Evolutionary conservation across 305 asterid genomes (phyloP).

Genomic region (Plantago coronopus): DNA sequence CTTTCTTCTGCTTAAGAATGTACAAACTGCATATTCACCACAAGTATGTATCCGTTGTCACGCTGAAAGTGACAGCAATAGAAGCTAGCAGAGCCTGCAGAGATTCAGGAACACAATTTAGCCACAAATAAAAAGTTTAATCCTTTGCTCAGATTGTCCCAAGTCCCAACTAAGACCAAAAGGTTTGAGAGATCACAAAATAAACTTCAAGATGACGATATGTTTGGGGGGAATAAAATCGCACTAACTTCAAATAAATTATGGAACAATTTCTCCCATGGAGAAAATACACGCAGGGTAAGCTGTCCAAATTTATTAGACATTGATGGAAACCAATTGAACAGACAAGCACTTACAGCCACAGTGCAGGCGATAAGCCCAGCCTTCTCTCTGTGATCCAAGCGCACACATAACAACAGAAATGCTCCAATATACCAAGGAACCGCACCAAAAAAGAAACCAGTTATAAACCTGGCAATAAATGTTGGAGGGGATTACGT

Average conservation of each 20-base stretch:
- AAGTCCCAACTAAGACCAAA: not conserved
- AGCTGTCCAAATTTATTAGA: not conserved
- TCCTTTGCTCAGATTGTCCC: not conserved
- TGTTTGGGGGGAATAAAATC: not conserved
- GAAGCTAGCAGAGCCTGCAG: slow-evolving; percentile 66
- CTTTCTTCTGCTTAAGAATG: slow-evolving; percentile 28
- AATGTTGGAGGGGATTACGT: slow-evolving; percentile 13
- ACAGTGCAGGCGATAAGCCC: slow-evolving; percentile 84
- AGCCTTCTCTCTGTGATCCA: slow-evolving; percentile 89
- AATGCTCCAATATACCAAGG: slow-evolving; percentile 95
- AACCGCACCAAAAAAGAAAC: slow-evolving; percentile 77
- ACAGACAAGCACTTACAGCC: slow-evolving; percentile 55
- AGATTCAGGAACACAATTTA: slow-evolving; percentile 2
- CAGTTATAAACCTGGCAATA: slow-evolving; percentile 62
- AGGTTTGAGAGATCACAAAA: no score
- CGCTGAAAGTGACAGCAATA: slow-evolving; percentile 69
- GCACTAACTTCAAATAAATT: not conserved
- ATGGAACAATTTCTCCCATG: not conserved
- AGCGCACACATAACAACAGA: slow-evolving; percentile 63
- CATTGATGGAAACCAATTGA: not conserved
- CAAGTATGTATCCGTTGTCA: slow-evolving; percentile 43
- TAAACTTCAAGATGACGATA: no score
- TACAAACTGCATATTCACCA: slow-evolving; percentile 55
- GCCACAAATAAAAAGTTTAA: not conserved
- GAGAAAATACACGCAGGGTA: slow-evolving; percentile 2